Evolutionary conservation across 352 stramenopile genomes (phyloP), one percentile per base, ranked within the genome.

Genomic region (Aphanomyces invadans): DNA sequence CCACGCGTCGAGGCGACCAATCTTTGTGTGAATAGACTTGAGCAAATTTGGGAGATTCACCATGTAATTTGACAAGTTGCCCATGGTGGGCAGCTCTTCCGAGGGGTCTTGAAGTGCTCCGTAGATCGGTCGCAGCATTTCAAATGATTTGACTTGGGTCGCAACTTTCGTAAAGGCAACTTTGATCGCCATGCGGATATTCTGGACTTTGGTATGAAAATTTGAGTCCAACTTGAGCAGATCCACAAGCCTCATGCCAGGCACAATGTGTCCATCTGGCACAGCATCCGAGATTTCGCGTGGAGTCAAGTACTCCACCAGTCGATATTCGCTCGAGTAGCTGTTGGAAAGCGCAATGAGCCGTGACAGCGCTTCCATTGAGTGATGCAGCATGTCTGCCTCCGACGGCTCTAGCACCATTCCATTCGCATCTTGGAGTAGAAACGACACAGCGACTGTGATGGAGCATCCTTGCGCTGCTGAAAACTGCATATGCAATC

Each of bases 341-440:
- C 80, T 87, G 36, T 71, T 76, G 1, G 78, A 73, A 7, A 88
- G 75, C 0, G 78, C 77, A 65, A 87, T 77, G 7, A 90, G 62
- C 26, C 72, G 53, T 4, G 79, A 76, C 19, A 89, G 64, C 1
- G 74, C 70, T 48, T 88, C 78, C 10, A 86, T 70, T 38, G 87
- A 66, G 12, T 83, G 70, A 28, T 77, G 66, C 23, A 86, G 83
- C 5, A 77, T 78, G 26, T 89, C 80, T 2, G 19, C 23, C 10
- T 67, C 60, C n/a, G 38, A 57, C 17, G 60, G 60, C 26, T 21
- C 29, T 25, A 67, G 36, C 2, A 21, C 9, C 29, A 67, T 51
- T 0, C 36, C 55, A n/a, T 31, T 32, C 10, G 4, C 15, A 7
- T 44, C 31, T 4, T 56, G 5, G 10, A 31, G 4, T 12, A 57